Evolutionary conservation across 2,329 filamentous ascomycete genomes (phyloP).

Genomic region (Claviceps citrina): DNA sequence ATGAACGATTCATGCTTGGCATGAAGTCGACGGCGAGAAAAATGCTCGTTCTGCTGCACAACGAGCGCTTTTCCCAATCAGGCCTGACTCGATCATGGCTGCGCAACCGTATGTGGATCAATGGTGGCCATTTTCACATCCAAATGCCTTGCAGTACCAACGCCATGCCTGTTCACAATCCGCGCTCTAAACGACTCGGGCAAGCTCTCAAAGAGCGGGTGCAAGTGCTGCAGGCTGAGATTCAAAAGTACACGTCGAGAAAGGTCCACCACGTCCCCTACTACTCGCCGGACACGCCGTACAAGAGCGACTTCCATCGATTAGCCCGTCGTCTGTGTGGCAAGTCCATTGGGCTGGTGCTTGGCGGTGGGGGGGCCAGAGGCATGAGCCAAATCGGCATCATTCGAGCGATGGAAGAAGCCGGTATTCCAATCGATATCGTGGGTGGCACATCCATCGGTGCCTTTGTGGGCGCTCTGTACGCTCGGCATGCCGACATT

Average conservation of each 20-base stretch:
- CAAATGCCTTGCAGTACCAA: slow-evolving; percentile 81
- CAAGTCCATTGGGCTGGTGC: slow-evolving; percentile 83
- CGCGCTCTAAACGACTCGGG: slow-evolving; percentile 62
- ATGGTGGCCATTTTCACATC: slow-evolving; percentile 91
- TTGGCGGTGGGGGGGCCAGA: slow-evolving; percentile 83
- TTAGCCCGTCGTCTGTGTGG: slow-evolving; percentile 80
- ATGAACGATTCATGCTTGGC: slow-evolving; percentile 86
- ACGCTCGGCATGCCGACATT: slow-evolving; percentile 89
- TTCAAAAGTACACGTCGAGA: slow-evolving; percentile 95
- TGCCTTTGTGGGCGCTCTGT: slow-evolving; percentile 84
- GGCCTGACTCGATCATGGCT: slow-evolving; percentile 83
- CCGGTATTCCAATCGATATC: slow-evolving; percentile 89
- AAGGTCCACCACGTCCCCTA: slow-evolving; percentile 75
- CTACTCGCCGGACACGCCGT: slow-evolving; percentile 81
- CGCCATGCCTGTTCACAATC: slow-evolving; percentile 54
- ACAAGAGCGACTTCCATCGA: slow-evolving; percentile 93
- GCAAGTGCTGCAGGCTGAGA: slow-evolving; percentile 88
- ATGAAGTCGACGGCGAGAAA: slow-evolving; percentile 96
- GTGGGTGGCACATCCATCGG: slow-evolving; percentile 94
- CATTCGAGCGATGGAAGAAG: slow-evolving; percentile 87
- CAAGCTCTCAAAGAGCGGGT: slow-evolving; percentile 82
- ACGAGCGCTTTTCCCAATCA: slow-evolving; percentile 72
- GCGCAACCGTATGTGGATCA: slow-evolving; percentile 90
- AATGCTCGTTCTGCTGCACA: slow-evolving; percentile 75
- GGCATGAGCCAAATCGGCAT: slow-evolving; percentile 89